Evolutionary conservation across 1,284 basidiomycete genomes (phyloP), one percentile per base, ranked within the genome.

Genomic region (Rhodotorula sp.): DNA sequence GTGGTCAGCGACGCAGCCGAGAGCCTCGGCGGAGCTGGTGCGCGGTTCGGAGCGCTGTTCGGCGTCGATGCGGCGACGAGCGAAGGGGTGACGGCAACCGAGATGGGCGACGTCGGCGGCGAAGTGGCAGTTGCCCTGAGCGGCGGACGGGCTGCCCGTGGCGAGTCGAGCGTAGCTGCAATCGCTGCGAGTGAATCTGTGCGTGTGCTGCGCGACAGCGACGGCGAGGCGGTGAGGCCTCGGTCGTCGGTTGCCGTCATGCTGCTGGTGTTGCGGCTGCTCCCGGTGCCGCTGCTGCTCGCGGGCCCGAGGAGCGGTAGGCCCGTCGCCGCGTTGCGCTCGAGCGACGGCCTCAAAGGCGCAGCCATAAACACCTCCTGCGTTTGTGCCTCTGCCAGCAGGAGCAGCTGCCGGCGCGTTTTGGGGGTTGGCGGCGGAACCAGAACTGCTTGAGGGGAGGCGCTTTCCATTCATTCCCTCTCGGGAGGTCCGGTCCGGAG

Each of bases 101-200:
- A 8, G 34, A 28, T 6, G 62, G 58, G 58, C 50, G 28, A 48
- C 56, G 57, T 49, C 45, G 63, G 18, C 18, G 47, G 60, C 23
- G 56, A 34, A 16, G 61, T 28, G 7, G 59, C n/a, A 15, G 45
- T 21, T 15, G 57, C 19, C 31, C 56, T 12, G 31, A 57, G 19
- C 19, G 23, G 18, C 60, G 28, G 6, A 45, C 58, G 28, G 6
- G 5, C 28, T 16, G n/a, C 26, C 26, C 54, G 12, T 16, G 54
- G 54, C 56, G 56, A 57, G 56, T 38, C 56, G 2, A 48, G n/a
- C 60, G 57, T 52, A 26, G 45, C 47, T 12, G 59, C 59, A 12
- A 72, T 28, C 7, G 59, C 50, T 18, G 67, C 62, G 64, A 70
- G 69, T n/a, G 69, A 70, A 48, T 59, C 58, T 31, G 63, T 58